These are phyloP conservation scores for Leccinum olivaceopallidum DNA, from an alignment of 768 basidiomycete genomes.

Conservation along the genomic window DNA sequence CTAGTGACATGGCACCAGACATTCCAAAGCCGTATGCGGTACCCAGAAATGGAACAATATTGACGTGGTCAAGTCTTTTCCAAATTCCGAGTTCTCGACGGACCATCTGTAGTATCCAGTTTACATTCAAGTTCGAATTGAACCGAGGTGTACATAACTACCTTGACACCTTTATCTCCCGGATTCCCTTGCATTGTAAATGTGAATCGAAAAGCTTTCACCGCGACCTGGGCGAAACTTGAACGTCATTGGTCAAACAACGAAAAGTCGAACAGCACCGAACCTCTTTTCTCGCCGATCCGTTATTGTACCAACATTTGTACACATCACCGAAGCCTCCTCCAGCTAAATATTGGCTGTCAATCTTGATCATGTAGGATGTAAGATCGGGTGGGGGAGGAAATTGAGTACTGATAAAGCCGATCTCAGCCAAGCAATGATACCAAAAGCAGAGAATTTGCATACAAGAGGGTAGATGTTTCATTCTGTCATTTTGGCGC, in stretches of 20 bases:
- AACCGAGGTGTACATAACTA: neutral
- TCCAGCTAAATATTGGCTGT: neutral
- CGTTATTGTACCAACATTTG: neutral
- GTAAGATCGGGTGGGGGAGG: neutral
- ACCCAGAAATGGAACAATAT: no score
- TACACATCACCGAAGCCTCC: neutral
- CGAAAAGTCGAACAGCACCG: no score
- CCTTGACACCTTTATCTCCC: neutral
- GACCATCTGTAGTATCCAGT: neutral
- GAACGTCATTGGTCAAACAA: no score
- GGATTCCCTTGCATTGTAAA: neutral
- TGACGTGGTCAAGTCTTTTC: no score
- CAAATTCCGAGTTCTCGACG: no score
- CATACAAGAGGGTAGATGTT: no score
- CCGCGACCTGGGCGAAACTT: neutral
- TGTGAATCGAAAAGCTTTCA: neutral
- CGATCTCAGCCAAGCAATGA: no score
- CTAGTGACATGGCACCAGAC: no score
- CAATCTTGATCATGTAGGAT: neutral
- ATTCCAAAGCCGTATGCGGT: no score
- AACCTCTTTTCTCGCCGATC: neutral
- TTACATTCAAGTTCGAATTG: neutral
- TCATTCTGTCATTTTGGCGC: no score
- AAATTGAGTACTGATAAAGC: no score
- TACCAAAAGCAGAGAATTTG: no score